Percentiles rank a stretch among this genome's conserved stretches.
These are phyloP conservation scores for Calocybe indica DNA, from an alignment of 768 basidiomycete species.

Conservation along the genomic window DNA sequence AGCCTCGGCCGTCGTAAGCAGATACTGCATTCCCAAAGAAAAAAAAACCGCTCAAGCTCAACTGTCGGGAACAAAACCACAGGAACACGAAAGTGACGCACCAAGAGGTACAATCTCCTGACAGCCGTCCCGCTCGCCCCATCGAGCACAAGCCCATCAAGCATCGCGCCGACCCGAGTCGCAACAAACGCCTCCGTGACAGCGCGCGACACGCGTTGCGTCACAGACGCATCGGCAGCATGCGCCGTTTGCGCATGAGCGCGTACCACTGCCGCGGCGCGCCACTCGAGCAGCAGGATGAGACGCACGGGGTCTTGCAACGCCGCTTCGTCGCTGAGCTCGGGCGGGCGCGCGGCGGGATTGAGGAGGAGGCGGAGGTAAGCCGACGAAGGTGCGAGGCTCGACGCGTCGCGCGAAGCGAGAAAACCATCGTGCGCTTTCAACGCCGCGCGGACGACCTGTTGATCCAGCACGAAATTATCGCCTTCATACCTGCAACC, in stretches of 20 bases:
- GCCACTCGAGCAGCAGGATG: conserved; percentile 53
- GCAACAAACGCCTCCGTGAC: conserved; percentile 69
- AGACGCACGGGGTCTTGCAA: conserved; percentile 33
- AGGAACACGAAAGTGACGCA: conserved; percentile 17
- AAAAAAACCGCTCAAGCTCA: too few relatives aligned
- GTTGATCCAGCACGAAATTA: conserved; percentile 70
- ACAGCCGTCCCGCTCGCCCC: conserved; percentile 21
- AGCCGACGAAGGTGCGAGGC: conserved; percentile 40
- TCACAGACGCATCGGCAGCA: conserved; percentile 48
- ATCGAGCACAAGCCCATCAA: conserved; percentile 22
- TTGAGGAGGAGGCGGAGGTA: conserved; percentile 51
- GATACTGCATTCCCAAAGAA: conserved; percentile 28
- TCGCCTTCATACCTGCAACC: conserved; percentile 64
- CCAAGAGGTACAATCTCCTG: conserved; percentile 36
- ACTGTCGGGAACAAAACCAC: too few relatives aligned
- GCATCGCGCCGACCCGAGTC: conserved; percentile 42
- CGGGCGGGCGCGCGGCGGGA: conserved; percentile 11
- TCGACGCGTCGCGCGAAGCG: conserved; percentile 16
- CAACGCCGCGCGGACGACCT: conserved; percentile 66
- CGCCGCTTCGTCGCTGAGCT: conserved; percentile 12
- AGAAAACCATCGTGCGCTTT: conserved; percentile 45
- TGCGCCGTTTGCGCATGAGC: conserved; percentile 29
- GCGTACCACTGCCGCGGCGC: conserved; percentile 56
- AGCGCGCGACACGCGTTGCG: conserved; percentile 55
- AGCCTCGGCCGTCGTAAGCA: conserved; percentile 50